Base-by-base conservation (phyloP, 805 yeast genomes). In the Candida tibetensis region DNA sequence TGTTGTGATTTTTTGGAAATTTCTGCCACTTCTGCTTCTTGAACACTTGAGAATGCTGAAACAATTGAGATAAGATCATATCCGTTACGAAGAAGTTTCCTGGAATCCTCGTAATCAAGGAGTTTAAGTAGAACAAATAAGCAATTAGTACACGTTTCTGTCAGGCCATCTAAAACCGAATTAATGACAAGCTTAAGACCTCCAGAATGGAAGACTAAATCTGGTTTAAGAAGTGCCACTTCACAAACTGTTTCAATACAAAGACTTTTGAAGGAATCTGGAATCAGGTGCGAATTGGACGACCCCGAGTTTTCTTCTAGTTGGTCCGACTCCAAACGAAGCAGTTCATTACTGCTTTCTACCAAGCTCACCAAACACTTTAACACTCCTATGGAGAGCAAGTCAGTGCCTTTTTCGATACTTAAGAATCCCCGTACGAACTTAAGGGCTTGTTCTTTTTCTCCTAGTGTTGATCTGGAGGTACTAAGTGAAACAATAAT, bases 401-500 rank as follows among this genome's bases (percentile, higher is more conserved):
- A 73, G 16, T 66, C 58, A 5, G 69, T 60, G 2, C 88, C 91
- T 28, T 55, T 58, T 12, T 64, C 54, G 2, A 79, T 64, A 28
- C 73, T 80, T 2, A 85, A 50, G 40, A 85, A 77, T 22, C 72
- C 66, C 19, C 96, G 69, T 0, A 88, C 62, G 17, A 88, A 63
- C 49, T 82, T 84, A 22, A 91, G 52, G 0, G 95, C 93, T 51
- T 89, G 88, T 32, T 79, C 82, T 42, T 89, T 74, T 51, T 90
- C 96, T 2, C 78, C 58, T 1, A 57, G 40, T 17, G 77, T 72
- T 2, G 77, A 57, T 26, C 71, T 63, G 16, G 79, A 82, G 35
- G 79, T 79, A 1, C 85, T 71, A 23, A 91, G 60, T 0, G 95
- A 72, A 12, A 79, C 68, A 2, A 85, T 76, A 4, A 88, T 56